Percentiles rank a stretch among this genome's conserved stretches.
phyloP scores from a whole-genome alignment of 192 early-diverging fungal species.

The Podila verticillata region DNA sequence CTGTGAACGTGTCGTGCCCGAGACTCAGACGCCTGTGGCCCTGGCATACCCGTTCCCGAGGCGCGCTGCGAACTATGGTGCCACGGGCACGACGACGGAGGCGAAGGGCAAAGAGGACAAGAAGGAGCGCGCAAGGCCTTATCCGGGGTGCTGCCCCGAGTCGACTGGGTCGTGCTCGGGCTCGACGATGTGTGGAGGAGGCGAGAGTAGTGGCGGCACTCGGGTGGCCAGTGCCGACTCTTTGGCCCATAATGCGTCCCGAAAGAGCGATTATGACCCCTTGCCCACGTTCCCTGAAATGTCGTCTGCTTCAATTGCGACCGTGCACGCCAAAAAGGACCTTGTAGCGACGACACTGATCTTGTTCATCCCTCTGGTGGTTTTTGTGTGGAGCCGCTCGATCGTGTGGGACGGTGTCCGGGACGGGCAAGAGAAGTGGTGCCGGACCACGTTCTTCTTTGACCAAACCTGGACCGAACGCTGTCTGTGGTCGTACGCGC shows the following conservation, averaged over 20 bases:
- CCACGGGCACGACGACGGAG: background rate
- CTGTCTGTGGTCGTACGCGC: slow-evolving; percentile 35
- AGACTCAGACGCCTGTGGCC: background rate
- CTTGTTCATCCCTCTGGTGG: slow-evolving; percentile 21
- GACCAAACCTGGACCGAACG: slow-evolving; percentile 40
- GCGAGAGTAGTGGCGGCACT: background rate
- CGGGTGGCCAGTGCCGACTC: background rate
- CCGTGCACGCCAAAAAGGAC: slow-evolving; percentile 32
- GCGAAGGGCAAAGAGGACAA: background rate
- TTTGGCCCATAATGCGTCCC: background rate
- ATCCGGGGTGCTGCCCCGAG: background rate
- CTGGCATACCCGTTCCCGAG: background rate
- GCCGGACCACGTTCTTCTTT: slow-evolving; percentile 11
- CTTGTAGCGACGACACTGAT: slow-evolving; percentile 25
- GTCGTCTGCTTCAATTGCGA: slow-evolving; percentile 11
- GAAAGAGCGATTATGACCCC: slow-evolving; percentile 2
- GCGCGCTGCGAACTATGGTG: background rate
- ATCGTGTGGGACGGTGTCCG: slow-evolving; percentile 33
- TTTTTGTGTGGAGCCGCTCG: slow-evolving; percentile 15
- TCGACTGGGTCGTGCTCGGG: background rate
- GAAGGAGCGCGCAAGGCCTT: background rate
- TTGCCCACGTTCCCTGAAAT: slow-evolving; percentile 25
- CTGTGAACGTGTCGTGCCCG: slow-evolving; percentile 11
- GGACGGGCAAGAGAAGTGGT: slow-evolving; percentile 23
- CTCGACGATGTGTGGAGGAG: background rate